Percentiles rank a stretch among this genome's conserved stretches.
phyloP scores from a whole-genome alignment of 176 grass and related monocot species.

The Urochloa ruziziensis region DNA sequence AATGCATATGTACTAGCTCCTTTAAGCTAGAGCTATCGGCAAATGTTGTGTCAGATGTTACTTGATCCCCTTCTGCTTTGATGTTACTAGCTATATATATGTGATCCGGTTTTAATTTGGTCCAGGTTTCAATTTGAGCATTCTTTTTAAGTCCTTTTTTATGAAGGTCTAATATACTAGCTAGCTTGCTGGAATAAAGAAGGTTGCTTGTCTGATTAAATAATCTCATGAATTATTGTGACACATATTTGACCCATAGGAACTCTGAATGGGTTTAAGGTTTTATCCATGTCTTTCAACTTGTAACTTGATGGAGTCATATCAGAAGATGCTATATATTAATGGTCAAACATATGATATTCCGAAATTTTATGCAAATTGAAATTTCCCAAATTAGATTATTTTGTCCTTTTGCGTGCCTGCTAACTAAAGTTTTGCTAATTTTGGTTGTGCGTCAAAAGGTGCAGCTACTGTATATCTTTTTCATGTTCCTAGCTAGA shows the following conservation, averaged over 20 bases:
- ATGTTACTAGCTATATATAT: not conserved
- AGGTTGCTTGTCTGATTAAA: conserved; percentile 1
- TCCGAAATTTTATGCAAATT: not conserved
- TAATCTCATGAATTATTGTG: not conserved
- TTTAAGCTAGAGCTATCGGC: conserved; percentile 11
- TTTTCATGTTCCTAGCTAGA: not conserved
- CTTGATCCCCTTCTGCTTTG: not conserved
- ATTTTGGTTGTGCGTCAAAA: not conserved
- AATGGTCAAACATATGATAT: not conserved
- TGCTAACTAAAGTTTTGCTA: not conserved
- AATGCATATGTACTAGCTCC: conserved; percentile 20
- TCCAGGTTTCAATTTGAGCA: not conserved
- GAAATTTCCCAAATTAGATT: not conserved
- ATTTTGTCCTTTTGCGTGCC: not conserved
- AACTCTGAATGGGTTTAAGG: not conserved
- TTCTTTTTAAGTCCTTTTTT: not conserved
- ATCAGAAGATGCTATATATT: not conserved
- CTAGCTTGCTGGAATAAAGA: not conserved
- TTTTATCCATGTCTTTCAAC: not conserved
- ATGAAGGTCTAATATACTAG: not conserved
- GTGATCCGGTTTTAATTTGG: conserved; percentile 6
- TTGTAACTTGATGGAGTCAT: not conserved
- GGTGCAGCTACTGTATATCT: not conserved
- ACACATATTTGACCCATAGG: not conserved
- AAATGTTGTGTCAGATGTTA: not conserved